Evolutionary conservation across 148 eudicot genomes (phyloP).

Genomic region (Diospyros kaki): DNA sequence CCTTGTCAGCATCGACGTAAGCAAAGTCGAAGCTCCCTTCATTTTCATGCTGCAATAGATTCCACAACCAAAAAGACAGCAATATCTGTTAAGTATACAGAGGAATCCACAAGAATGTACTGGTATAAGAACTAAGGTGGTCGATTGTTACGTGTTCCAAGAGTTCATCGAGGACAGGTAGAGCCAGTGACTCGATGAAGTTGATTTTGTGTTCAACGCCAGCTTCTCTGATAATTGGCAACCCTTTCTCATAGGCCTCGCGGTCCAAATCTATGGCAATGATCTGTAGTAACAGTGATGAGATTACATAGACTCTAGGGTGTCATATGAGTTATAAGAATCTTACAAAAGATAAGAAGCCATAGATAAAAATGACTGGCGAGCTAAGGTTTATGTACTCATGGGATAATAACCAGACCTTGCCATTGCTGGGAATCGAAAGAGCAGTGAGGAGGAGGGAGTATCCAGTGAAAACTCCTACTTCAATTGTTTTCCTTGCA

Average conservation of each 20-base stretch:
- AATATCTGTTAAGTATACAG: too few species aligned
- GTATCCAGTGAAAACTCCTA: conserved; percentile 34
- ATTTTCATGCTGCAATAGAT: conserved; percentile 25
- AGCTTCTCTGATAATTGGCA: conserved; percentile 27
- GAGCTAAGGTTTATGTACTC: too few species aligned
- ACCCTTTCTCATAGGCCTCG: conserved; percentile 22
- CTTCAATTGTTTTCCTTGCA: conserved; percentile 25
- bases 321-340: too few species aligned
- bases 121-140: too few species aligned
- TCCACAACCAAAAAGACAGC: background rate
- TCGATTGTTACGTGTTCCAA: conserved; percentile 14
- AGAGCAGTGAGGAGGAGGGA: conserved; percentile 29
- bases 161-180: conserved; percentile 28
- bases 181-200: conserved; percentile 24
- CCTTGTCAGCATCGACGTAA: conserved; percentile 68
- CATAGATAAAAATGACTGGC: too few species aligned
- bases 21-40: conserved; percentile 62
- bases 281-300: too few species aligned
- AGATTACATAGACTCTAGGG: too few species aligned
- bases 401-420: background rate
- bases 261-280: conserved; percentile 29
- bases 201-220: conserved; percentile 29
- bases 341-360: too few species aligned
- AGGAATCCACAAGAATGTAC: too few species aligned
- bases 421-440: conserved; percentile 20